These are phyloP conservation scores for Solanum pennellii DNA, from an alignment of 257 asterid genomes.

Conservation along the genomic window DNA sequence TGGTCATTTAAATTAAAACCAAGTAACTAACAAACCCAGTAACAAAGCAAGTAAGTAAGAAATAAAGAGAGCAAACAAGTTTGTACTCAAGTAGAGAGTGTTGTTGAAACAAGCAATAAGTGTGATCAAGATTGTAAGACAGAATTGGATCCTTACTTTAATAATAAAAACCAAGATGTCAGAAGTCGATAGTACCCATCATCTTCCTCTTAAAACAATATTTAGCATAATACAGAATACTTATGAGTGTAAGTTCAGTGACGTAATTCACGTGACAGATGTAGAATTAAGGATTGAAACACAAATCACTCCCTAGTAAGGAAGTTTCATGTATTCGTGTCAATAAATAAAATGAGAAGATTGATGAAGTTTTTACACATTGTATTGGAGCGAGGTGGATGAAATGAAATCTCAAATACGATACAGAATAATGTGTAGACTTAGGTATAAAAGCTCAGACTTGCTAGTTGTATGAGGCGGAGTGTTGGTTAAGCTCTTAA, in stretches of 20 bases:
- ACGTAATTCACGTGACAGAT: neutral
- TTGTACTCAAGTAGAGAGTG: too few relatives aligned
- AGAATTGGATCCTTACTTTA: too few relatives aligned
- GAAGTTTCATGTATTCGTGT: neutral
- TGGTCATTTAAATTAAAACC: too few relatives aligned
- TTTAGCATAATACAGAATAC: neutral
- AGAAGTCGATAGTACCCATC: too few relatives aligned
- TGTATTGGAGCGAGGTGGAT: neutral
- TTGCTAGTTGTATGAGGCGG: neutral
- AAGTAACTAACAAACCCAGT: too few relatives aligned
- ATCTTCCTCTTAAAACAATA: too few relatives aligned
- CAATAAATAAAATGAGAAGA: neutral
- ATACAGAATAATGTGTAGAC: neutral
- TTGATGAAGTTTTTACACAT: neutral
- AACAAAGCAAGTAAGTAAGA: too few relatives aligned
- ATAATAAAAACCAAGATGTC: too few relatives aligned
- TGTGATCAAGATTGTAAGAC: too few relatives aligned
- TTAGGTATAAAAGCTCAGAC: neutral
- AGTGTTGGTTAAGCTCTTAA: neutral
- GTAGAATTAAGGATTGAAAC: neutral
- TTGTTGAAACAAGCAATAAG: too few relatives aligned
- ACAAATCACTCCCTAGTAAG: neutral
- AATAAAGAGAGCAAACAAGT: too few relatives aligned
- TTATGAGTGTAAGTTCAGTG: neutral
- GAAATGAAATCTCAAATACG: neutral